These are phyloP conservation scores for Boletus rubescentipes DNA, from an alignment of 768 basidiomycete genomes.

Conservation along the genomic window DNA sequence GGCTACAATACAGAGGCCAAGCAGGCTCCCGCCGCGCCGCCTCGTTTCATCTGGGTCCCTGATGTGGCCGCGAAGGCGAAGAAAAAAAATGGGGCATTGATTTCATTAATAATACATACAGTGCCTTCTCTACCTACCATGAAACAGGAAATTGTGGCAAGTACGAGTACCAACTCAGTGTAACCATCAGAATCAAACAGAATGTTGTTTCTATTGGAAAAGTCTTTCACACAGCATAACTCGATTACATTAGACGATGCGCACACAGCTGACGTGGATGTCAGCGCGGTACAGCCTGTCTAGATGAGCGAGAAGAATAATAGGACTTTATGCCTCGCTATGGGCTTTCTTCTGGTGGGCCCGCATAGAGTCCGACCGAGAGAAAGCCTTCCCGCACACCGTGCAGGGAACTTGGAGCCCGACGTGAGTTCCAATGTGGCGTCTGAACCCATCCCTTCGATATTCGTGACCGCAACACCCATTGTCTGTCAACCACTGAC, in stretches of 20 bases:
- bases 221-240: neutral
- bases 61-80: no score
- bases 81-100: no score
- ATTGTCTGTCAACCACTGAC: neutral
- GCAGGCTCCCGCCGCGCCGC: neutral
- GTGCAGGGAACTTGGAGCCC: neutral
- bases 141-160: neutral
- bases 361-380: conserved; percentile 2
- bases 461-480: neutral
- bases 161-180: no score
- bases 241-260: neutral
- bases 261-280: neutral
- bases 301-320: neutral
- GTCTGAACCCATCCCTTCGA: neutral
- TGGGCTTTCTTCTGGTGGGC: conserved; percentile 2
- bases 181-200: neutral
- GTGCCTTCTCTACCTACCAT: no score
- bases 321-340: neutral
- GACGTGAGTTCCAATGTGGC: conserved; percentile 10
- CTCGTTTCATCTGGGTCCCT: no score
- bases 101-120: no score
- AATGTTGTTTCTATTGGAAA: neutral
- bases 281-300: neutral
- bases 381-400: neutral
- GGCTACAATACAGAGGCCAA: neutral